phyloP scores from a whole-genome alignment of 2,329 filamentous ascomycete genomes.

The Myriosclerotinia curreyana region DNA sequence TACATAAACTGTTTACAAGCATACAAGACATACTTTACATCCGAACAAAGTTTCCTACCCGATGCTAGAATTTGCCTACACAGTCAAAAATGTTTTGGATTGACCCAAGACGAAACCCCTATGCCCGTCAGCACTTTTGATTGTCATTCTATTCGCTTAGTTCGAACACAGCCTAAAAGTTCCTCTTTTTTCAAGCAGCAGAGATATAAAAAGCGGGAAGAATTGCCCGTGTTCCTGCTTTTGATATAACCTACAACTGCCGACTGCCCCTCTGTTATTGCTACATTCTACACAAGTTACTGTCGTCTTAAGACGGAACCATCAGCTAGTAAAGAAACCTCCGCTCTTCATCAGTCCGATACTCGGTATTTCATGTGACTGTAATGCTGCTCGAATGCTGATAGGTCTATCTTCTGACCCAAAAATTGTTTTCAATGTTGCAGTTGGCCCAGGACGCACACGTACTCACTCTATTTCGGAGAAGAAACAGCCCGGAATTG shows the following conservation, averaged over 20 bases:
- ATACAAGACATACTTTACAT: constrained; percentile 19
- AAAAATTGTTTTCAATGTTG: too few relatives aligned
- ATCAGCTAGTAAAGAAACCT: too few relatives aligned
- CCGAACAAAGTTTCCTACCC: background rate
- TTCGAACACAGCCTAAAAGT: background rate
- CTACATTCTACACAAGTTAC: background rate
- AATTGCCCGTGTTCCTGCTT: background rate
- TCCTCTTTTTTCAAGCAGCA: background rate
- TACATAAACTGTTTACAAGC: constrained; percentile 34
- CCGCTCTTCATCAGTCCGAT: background rate
- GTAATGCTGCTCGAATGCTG: too few relatives aligned
- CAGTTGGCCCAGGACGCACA: too few relatives aligned
- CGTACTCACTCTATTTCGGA: too few relatives aligned
- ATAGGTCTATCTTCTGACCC: too few relatives aligned
- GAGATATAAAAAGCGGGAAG: too few relatives aligned
- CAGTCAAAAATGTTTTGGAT: background rate
- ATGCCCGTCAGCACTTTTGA: background rate
- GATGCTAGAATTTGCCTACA: constrained; percentile 7
- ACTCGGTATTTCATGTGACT: too few relatives aligned
- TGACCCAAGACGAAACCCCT: background rate
- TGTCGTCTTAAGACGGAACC: background rate
- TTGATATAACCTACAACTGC: background rate
- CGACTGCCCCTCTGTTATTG: background rate
- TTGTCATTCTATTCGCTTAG: background rate
- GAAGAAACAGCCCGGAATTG: too few relatives aligned